Conservation (phyloP, 2,329 filamentous ascomycete genomes). For the Akanthomyces muscarius region DNA sequence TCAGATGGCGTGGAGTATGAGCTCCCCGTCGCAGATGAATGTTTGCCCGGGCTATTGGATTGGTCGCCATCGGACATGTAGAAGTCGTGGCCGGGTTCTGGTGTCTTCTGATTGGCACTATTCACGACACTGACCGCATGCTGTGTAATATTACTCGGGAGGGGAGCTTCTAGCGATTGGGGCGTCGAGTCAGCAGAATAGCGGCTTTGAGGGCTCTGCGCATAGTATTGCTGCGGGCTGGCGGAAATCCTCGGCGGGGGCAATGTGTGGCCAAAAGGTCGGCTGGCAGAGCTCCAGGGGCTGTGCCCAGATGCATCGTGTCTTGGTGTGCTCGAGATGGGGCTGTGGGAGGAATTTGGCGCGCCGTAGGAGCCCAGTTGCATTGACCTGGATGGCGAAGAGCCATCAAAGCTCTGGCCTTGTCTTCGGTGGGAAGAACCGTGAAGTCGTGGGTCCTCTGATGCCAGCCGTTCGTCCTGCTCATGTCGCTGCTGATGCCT, state of each 20-base stretch:
- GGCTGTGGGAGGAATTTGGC: constrained; percentile 2
- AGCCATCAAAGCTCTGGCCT: constrained; percentile 18
- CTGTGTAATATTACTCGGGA: background rate
- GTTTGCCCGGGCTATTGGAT: constrained; percentile 37
- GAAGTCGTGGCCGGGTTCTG: constrained; percentile 21
- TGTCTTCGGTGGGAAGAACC: background rate
- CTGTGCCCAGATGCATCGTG: constrained; percentile 5
- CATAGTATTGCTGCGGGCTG: constrained; percentile 13
- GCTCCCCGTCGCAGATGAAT: constrained; percentile 45
- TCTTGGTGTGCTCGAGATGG: constrained; percentile 16
- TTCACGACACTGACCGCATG: background rate
- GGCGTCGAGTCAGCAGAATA: constrained; percentile 6
- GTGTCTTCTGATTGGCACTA: constrained; percentile 2
- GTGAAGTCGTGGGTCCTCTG: background rate
- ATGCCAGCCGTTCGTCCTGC: constrained; percentile 27
- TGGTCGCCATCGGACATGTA: constrained; percentile 23
- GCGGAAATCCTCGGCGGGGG: constrained; percentile 12
- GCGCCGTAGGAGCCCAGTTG: constrained; percentile 20
- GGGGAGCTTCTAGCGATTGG: background rate
- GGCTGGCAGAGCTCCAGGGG: constrained; percentile 6
- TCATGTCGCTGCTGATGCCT: constrained; percentile 51
- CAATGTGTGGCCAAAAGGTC: constrained; percentile 14
- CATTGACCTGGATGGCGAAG: constrained; percentile 20
- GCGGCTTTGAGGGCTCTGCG: constrained; percentile 3
- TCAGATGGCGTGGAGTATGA: constrained; percentile 45